Evolutionary conservation across 495 filamentous ascomycete species (phyloP).

Genomic region (Penicillium egyptiacum): DNA sequence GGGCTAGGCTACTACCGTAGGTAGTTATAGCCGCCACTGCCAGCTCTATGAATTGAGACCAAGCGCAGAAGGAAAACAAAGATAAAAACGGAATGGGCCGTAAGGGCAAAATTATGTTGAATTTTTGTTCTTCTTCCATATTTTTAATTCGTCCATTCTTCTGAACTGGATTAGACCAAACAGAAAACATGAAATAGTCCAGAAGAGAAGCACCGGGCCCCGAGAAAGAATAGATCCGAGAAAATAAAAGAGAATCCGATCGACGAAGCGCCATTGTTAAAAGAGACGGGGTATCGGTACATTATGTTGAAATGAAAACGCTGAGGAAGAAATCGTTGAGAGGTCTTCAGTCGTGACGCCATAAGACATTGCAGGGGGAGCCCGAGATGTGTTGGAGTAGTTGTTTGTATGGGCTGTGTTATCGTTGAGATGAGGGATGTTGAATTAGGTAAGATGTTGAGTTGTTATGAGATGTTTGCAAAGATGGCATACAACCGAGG

Average conservation of each 20-base stretch:
- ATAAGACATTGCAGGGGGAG: constrained; percentile 41
- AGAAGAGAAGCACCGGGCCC: constrained; percentile 23
- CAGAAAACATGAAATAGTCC: constrained; percentile 5
- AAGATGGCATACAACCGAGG: constrained; percentile 12
- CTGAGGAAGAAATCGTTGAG: constrained; percentile 53
- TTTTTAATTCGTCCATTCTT: constrained; percentile 9
- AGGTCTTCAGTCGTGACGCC: constrained; percentile 51
- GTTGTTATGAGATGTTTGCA: constrained; percentile 23
- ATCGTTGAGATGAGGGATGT: constrained; percentile 48
- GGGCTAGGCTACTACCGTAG: neutral
- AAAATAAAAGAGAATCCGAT: constrained; percentile 35
- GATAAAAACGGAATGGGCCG: constrained; percentile 4
- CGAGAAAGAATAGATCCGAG: constrained; percentile 16
- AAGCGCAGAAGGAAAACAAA: neutral
- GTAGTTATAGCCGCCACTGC: neutral
- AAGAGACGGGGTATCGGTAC: constrained; percentile 41
- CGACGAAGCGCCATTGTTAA: constrained; percentile 37
- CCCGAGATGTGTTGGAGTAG: constrained; percentile 35
- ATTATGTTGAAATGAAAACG: constrained; percentile 49
- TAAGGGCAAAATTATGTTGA: constrained; percentile 37
- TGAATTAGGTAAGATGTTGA: constrained; percentile 41
- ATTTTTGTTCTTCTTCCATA: constrained; percentile 29
- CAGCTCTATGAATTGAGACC: constrained; percentile 1
- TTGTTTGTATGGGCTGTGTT: constrained; percentile 27
- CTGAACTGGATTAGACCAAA: constrained; percentile 9